Evolutionary conservation across 768 basidiomycete genomes (phyloP).

Genomic region (Serendipita sp.): DNA sequence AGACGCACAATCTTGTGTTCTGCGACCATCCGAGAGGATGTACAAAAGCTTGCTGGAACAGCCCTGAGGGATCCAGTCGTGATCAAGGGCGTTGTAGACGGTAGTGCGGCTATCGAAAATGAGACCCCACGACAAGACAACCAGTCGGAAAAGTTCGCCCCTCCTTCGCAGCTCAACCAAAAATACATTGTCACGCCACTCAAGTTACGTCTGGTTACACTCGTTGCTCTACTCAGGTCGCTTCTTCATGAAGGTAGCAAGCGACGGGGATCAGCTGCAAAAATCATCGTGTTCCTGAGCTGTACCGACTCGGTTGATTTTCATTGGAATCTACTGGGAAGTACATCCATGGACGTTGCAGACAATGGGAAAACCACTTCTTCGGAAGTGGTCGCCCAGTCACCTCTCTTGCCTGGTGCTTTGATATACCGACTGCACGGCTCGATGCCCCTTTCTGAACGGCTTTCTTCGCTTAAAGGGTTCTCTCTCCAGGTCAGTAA

Average conservation of each 20-base stretch:
- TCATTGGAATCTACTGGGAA: conserved; percentile 74
- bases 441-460: conserved; percentile 65
- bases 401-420: conserved; percentile 64
- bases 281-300: conserved; percentile 88
- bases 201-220: conserved; percentile 83
- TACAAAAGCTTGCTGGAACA: conserved; percentile 80
- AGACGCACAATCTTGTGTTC: conserved; percentile 87
- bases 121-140: conserved; percentile 10
- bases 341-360: conserved; percentile 43
- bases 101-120: conserved; percentile 10
- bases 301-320: conserved; percentile 98
- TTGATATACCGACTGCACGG: conserved; percentile 84
- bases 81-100: conserved; percentile 46
- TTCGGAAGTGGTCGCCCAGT: conserved; percentile 38
- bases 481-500: conserved; percentile 41
- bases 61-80: conserved; percentile 65
- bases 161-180: conserved; percentile 84
- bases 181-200: conserved; percentile 81
- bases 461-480: conserved; percentile 64
- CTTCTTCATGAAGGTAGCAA: conserved; percentile 38
- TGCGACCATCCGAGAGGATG: conserved; percentile 89
- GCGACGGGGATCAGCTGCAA: conserved; percentile 27
- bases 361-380: conserved; percentile 13
- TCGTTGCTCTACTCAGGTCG: conserved; percentile 71
- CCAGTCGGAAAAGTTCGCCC: conserved; percentile 53